phyloP scores from a whole-genome alignment of 2,329 filamentous ascomycete species.

The Pestalotiopsis sp. region DNA sequence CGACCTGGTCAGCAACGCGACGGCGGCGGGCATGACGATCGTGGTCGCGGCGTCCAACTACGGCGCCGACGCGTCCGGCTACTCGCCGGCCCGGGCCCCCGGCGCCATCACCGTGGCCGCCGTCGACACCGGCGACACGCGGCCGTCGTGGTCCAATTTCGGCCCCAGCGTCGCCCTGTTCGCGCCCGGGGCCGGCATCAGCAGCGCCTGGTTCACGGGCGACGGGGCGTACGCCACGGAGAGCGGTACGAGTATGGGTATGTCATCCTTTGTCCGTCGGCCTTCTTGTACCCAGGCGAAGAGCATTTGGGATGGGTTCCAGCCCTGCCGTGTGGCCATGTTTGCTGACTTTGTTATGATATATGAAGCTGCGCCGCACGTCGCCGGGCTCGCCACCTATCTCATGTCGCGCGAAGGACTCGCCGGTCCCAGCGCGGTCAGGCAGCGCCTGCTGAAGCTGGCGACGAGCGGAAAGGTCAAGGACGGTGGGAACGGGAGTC shows the following conservation, averaged over 20 bases:
- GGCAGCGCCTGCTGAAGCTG: conserved; percentile 18
- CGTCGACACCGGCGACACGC: conserved; percentile 21
- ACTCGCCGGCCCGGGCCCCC: conserved; percentile 23
- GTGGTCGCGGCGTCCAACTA: conserved; percentile 28
- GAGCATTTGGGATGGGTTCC: too few relatives aligned
- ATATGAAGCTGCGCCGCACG: conserved; percentile 25
- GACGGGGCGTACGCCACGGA: conserved; percentile 18
- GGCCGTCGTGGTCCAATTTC: conserved; percentile 25
- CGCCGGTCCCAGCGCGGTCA: conserved; percentile 15
- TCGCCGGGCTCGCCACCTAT: conserved; percentile 26
- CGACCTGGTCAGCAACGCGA: conserved; percentile 20
- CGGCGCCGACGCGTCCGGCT: conserved; percentile 22
- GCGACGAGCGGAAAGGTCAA: conserved; percentile 22
- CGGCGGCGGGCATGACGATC: conserved; percentile 23
- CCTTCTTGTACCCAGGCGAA: too few relatives aligned
- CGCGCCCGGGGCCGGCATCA: conserved; percentile 25
- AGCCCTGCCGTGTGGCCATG: too few relatives aligned
- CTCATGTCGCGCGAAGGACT: conserved; percentile 25
- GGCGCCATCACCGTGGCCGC: conserved; percentile 27
- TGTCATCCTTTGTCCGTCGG: neutral
- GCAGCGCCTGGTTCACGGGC: conserved; percentile 20
- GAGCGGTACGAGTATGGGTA: conserved; percentile 27
- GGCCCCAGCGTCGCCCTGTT: conserved; percentile 26
- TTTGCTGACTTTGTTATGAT: too few relatives aligned
- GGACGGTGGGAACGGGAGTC: conserved; percentile 19